Percentiles rank a stretch among this genome's conserved stretches.
phyloP scores from a whole-genome alignment of 352 stramenopile genomes.

The Phytophthora parvispora region DNA sequence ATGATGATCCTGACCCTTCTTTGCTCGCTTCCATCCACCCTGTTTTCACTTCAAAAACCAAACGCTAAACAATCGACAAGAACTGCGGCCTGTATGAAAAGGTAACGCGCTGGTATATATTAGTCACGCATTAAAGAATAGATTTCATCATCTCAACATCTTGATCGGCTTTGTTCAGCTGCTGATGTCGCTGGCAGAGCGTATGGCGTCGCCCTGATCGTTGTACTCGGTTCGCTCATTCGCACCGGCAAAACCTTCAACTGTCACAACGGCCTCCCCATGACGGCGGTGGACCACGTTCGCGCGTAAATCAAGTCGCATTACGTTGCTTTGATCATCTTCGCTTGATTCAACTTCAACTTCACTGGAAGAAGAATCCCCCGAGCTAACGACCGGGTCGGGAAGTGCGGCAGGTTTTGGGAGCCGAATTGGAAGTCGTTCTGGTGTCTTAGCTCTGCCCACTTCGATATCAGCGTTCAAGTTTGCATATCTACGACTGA shows the following conservation, averaged over 20 bases:
- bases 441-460: neutral
- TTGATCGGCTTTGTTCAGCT: neutral
- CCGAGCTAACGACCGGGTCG: neutral
- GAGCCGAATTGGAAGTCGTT: neutral
- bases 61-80: neutral
- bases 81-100: neutral
- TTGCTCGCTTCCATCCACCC: neutral
- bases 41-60: neutral
- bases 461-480: too few species aligned
- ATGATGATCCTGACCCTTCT: too few species aligned
- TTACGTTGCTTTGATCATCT: neutral
- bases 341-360: neutral
- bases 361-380: neutral
- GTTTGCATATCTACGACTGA: neutral
- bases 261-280: neutral
- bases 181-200: neutral
- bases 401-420: neutral
- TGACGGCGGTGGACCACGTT: neutral
- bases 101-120: neutral
- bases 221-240: neutral
- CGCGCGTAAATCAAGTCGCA: neutral
- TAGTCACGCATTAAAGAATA: neutral
- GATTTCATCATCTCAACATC: too few species aligned
- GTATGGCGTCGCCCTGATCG: neutral
- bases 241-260: neutral